phyloP scores from a whole-genome alignment of 352 stramenopile genomes.

The Pythium apleroticum region DNA sequence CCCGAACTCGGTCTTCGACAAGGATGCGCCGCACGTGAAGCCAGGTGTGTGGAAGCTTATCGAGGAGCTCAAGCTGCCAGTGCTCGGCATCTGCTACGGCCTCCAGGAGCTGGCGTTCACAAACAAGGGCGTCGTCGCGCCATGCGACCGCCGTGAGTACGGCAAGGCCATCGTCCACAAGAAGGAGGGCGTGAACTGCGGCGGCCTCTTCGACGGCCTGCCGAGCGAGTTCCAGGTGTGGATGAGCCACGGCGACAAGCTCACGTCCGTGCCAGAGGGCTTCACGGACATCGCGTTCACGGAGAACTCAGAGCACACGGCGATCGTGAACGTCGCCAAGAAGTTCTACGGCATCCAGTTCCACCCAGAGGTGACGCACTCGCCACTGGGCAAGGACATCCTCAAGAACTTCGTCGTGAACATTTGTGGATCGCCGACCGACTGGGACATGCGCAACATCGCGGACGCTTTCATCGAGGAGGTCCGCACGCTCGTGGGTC shows the following conservation, averaged over 20 bases:
- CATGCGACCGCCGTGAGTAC: conserved; percentile 96
- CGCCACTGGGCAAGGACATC: conserved; percentile 93
- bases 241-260: conserved; percentile 99
- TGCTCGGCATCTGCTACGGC: conserved; percentile 98
- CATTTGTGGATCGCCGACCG: conserved; percentile 93
- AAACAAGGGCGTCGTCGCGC: conserved; percentile 94
- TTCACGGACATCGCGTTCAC: conserved; percentile 89
- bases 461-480: conserved; percentile 87
- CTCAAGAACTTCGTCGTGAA: conserved; percentile 97
- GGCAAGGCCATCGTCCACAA: conserved; percentile 94
- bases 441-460: conserved; percentile 99
- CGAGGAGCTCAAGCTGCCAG: conserved; percentile 93
- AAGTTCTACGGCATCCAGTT: conserved; percentile 98
- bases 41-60: conserved; percentile 96
- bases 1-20: conserved; percentile 96
- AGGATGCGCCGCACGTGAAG: conserved; percentile 93
- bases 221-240: conserved; percentile 97
- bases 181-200: conserved; percentile 51
- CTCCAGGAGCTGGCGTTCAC: conserved; percentile 95
- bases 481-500: conserved; percentile 91
- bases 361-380: conserved; percentile 97
- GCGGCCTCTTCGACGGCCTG: conserved; percentile 88
- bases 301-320: conserved; percentile 91
- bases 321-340: conserved; percentile 93
- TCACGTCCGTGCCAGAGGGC: conserved; percentile 92